Evolutionary conservation across 108 stramenopile genomes (phyloP).

Genomic region (Cylindrotheca fusiformis): DNA sequence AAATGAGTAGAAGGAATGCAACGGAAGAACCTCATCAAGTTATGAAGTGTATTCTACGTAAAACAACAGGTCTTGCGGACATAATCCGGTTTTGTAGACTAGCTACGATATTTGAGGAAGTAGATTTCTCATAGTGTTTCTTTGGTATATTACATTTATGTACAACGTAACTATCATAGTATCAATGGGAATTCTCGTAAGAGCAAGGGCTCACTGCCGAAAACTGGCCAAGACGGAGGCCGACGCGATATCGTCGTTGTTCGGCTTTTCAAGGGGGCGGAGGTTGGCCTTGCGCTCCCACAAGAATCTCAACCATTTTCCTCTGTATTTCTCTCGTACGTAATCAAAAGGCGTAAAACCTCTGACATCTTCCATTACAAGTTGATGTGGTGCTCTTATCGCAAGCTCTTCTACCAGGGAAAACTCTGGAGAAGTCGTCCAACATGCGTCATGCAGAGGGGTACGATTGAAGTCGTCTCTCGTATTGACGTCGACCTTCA

Average conservation of each 20-base stretch:
- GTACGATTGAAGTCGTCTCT: constrained; percentile 75
- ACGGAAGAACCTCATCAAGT: too few relatives aligned
- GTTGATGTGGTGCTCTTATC: not conserved
- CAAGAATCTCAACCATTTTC: constrained; percentile 26
- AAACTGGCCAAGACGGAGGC: not conserved
- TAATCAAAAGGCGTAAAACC: constrained; percentile 30
- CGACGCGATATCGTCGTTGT: not conserved
- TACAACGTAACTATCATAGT: too few relatives aligned
- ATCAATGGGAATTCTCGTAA: not conserved
- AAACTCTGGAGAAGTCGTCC: constrained; percentile 47
- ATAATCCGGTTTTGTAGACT: too few relatives aligned
- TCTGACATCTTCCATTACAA: constrained; percentile 30
- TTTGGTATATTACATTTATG: too few relatives aligned
- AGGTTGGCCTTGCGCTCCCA: constrained; percentile 5
- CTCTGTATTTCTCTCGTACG: constrained; percentile 53
- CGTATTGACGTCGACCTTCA: constrained; percentile 32
- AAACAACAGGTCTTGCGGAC: too few relatives aligned
- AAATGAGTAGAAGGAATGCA: too few relatives aligned
- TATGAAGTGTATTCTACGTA: too few relatives aligned
- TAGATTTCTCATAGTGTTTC: too few relatives aligned
- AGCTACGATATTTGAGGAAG: too few relatives aligned
- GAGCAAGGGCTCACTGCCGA: not conserved
- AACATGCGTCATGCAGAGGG: constrained; percentile 79
- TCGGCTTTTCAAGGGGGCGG: not conserved
- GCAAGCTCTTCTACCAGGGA: constrained; percentile 15